These are phyloP conservation scores for Apiospora hydei DNA, from an alignment of 2,329 filamentous ascomycete genomes.

Conservation along the genomic window DNA sequence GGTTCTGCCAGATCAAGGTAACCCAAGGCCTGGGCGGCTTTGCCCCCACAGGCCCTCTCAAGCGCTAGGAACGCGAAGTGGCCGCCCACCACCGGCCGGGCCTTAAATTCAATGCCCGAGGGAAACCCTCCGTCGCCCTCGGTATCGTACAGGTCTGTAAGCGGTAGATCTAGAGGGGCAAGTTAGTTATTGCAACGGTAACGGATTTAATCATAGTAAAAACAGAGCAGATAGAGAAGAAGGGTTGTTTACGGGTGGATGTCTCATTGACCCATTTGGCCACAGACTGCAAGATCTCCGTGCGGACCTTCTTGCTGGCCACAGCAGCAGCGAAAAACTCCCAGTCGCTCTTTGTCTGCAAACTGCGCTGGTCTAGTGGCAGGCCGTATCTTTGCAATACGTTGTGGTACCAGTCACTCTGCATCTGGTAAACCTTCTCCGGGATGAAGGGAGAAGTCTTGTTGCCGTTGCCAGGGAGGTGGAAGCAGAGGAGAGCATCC, in stretches of 20 bases:
- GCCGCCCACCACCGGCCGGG: slow-evolving; percentile 82
- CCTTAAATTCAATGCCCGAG: slow-evolving; percentile 78
- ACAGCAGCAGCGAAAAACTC: slow-evolving; percentile 88
- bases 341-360: slow-evolving; percentile 92
- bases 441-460: slow-evolving; percentile 66
- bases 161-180: slow-evolving; percentile 64
- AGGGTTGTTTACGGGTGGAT: slow-evolving; percentile 57
- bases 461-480: slow-evolving; percentile 49
- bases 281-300: slow-evolving; percentile 76
- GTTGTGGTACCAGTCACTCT: slow-evolving; percentile 81
- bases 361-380: slow-evolving; percentile 80
- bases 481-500: slow-evolving; percentile 81
- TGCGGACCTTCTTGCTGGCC: slow-evolving; percentile 70
- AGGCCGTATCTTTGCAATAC: slow-evolving; percentile 84
- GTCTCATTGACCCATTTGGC: slow-evolving; percentile 88
- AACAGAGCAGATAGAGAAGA: no score
- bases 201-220: background rate
- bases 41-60: slow-evolving; percentile 78
- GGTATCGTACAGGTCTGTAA: slow-evolving; percentile 85
- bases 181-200: background rate
- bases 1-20: slow-evolving; percentile 53
- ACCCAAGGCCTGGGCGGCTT: slow-evolving; percentile 63
- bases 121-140: slow-evolving; percentile 80
- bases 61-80: slow-evolving; percentile 88
- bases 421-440: slow-evolving; percentile 76